A percentile compares a stretch with the other conserved stretches of the same genome.
phyloP scores from a whole-genome alignment of 2,329 filamentous ascomycete genomes.

The Xylariaceae sp. region DNA sequence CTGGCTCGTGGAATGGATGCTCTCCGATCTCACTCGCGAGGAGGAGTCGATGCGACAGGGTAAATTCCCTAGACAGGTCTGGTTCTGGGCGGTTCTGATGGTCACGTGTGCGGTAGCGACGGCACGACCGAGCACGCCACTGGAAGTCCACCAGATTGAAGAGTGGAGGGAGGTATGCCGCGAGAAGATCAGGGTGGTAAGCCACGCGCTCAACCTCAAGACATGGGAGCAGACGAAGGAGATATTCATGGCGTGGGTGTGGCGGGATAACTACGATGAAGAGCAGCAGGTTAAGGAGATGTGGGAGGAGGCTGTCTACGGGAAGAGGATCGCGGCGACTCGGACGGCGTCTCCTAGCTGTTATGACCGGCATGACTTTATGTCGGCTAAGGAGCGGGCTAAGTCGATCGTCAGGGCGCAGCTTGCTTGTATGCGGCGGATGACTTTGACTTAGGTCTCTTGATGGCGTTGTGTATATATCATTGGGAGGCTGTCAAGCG shows the following conservation, averaged over 20 bases:
- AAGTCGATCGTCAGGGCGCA: constrained; percentile 21
- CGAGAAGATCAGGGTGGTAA: constrained; percentile 25
- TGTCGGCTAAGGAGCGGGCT: constrained; percentile 22
- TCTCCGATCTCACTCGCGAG: constrained; percentile 23
- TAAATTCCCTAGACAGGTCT: constrained; percentile 23
- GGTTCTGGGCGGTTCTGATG: constrained; percentile 27
- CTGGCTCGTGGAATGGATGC: constrained; percentile 27
- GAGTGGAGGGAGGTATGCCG: constrained; percentile 24
- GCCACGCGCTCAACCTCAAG: constrained; percentile 21
- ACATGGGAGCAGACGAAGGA: constrained; percentile 24
- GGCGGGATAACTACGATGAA: constrained; percentile 23
- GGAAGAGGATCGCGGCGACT: constrained; percentile 18
- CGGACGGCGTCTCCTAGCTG: constrained; percentile 21
- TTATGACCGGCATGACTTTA: constrained; percentile 23
- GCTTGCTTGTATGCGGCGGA: constrained; percentile 17
- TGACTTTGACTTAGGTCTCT: constrained; percentile 16
- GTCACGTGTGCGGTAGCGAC: constrained; percentile 24
- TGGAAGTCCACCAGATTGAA: constrained; percentile 25
- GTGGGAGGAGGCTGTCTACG: constrained; percentile 26
- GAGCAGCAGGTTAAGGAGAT: constrained; percentile 24
- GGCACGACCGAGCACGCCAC: constrained; percentile 19
- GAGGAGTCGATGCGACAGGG: constrained; percentile 23
- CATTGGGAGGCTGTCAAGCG: background rate
- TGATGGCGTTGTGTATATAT: background rate
- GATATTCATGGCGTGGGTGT: constrained; percentile 21